These are phyloP conservation scores for Westerdykella sp. DNA, from an alignment of 2,329 filamentous ascomycete genomes.

Conservation along the genomic window DNA sequence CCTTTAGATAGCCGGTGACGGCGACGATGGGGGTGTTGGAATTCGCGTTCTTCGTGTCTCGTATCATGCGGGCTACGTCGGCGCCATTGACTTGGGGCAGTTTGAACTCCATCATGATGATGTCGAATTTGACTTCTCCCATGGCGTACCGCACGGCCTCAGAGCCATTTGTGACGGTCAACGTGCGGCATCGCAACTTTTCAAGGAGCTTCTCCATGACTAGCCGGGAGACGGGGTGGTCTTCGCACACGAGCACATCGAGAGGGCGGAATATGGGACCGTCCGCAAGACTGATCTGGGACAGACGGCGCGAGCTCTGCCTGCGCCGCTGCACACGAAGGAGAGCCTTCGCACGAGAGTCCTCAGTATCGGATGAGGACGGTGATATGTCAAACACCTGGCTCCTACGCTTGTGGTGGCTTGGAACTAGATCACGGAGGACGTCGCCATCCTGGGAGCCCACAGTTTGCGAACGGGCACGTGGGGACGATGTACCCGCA, in stretches of 20 bases:
- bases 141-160: slow-evolving; percentile 91
- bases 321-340: slow-evolving; percentile 86
- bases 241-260: slow-evolving; percentile 93
- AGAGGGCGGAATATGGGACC: slow-evolving; percentile 82
- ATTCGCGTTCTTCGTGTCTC: slow-evolving; percentile 93
- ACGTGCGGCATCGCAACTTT: slow-evolving; percentile 89
- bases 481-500: slow-evolving; percentile 43
- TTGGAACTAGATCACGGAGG: slow-evolving; percentile 56
- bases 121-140: slow-evolving; percentile 97
- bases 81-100: slow-evolving; percentile 90
- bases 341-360: slow-evolving; percentile 81
- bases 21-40: slow-evolving; percentile 91
- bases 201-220: slow-evolving; percentile 99
- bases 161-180: slow-evolving; percentile 81
- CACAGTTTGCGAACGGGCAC: slow-evolving; percentile 83
- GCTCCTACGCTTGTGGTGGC: slow-evolving; percentile 82
- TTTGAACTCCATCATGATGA: slow-evolving; percentile 97
- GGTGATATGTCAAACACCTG: slow-evolving; percentile 96
- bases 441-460: slow-evolving; percentile 89
- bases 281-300: slow-evolving; percentile 79
- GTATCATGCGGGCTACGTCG: slow-evolving; percentile 94
- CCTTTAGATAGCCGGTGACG: slow-evolving; percentile 96
- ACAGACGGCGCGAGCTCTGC: slow-evolving; percentile 92
- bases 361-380: slow-evolving; percentile 95
- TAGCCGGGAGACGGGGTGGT: slow-evolving; percentile 91